Percentiles rank a stretch among this genome's conserved stretches.
Evolutionary conservation across 345 rosid species (phyloP).

Genomic region (Salix dunnii): DNA sequence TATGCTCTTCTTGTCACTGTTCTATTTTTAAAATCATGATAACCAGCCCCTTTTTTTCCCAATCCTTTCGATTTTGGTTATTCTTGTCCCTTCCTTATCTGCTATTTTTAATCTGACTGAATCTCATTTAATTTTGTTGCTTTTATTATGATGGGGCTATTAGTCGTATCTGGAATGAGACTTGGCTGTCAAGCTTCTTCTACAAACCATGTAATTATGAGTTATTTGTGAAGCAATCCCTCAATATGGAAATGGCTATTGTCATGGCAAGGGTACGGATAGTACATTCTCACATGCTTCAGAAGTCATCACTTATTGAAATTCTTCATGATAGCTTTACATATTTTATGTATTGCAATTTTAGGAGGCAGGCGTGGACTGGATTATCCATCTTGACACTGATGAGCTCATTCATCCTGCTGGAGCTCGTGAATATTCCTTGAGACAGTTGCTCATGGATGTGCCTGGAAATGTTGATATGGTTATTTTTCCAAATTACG

Average conservation of each 20-base stretch:
- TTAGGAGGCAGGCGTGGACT: conserved; percentile 77
- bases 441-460: conserved; percentile 65
- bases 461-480: conserved; percentile 64
- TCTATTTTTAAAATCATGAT: not conserved
- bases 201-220: conserved; percentile 94
- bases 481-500: conserved; percentile 89
- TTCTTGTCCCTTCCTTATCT: not conserved
- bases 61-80: not conserved
- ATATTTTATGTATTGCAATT: conserved; percentile 5
- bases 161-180: conserved; percentile 97
- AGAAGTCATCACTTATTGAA: not conserved
- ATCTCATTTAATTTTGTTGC: conserved; percentile 8
- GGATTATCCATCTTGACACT: conserved; percentile 96
- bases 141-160: conserved; percentile 13
- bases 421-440: conserved; percentile 71
- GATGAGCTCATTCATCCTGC: conserved; percentile 88
- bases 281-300: conserved; percentile 20
- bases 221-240: conserved; percentile 92
- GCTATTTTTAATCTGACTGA: conserved; percentile 9
- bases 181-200: conserved; percentile 90
- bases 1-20: not conserved
- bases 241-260: conserved; percentile 98
- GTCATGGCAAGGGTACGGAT: conserved; percentile 87
- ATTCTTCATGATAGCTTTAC: conserved; percentile 1
- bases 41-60: not conserved